phyloP scores from a whole-genome alignment of 208 protist species.

The Leishmania braziliensis region DNA sequence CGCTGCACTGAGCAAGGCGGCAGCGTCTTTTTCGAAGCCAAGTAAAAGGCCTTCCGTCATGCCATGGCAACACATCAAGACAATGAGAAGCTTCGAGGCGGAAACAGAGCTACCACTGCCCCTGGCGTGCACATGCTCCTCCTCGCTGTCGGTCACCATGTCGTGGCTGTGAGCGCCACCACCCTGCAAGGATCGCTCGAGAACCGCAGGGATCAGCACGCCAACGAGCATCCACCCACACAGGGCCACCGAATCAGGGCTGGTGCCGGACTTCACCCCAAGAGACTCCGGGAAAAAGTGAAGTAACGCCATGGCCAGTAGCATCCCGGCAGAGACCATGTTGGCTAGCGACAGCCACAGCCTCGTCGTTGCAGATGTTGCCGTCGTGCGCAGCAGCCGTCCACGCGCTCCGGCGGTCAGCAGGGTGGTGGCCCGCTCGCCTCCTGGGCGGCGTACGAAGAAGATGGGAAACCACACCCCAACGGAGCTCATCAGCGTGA shows the following conservation, averaged over 20 bases:
- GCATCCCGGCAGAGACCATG: constrained; percentile 68
- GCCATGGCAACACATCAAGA: constrained; percentile 79
- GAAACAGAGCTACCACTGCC: constrained; percentile 9
- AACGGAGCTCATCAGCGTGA: constrained; percentile 52
- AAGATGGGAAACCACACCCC: constrained; percentile 58
- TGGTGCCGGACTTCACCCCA: constrained; percentile 2
- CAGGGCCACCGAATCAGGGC: constrained; percentile 9
- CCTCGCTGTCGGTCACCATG: neutral
- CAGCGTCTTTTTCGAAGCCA: constrained; percentile 40
- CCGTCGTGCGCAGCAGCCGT: neutral
- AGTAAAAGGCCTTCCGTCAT: constrained; percentile 67
- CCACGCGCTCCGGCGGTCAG: neutral
- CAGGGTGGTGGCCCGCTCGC: neutral
- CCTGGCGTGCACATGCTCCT: constrained; percentile 13
- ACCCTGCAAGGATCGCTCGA: constrained; percentile 38
- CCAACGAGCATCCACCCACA: constrained; percentile 52
- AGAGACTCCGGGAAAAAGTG: constrained; percentile 63
- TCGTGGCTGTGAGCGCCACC: constrained; percentile 32
- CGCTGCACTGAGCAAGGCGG: constrained; percentile 38
- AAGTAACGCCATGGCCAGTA: constrained; percentile 58
- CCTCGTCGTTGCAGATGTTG: constrained; percentile 3
- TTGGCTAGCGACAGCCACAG: constrained; percentile 58
- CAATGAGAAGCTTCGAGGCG: constrained; percentile 38
- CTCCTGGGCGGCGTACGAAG: constrained; percentile 24
- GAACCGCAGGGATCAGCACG: constrained; percentile 60